Base-by-base conservation (phyloP, 352 stramenopile species). In the Nothophytophthora sp. region DNA sequence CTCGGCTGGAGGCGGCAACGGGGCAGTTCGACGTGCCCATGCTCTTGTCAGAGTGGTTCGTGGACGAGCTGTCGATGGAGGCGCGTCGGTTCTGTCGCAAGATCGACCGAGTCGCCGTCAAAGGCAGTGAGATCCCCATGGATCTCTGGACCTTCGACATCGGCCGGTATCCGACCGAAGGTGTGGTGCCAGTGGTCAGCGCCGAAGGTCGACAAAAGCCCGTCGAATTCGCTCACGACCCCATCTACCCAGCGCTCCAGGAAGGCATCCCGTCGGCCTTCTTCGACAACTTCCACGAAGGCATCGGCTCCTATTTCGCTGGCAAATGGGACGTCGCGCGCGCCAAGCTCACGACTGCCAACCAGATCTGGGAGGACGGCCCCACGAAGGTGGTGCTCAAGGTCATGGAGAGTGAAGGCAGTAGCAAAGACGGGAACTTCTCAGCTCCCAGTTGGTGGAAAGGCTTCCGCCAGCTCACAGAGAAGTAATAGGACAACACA, bases 91-190 rank as follows among this genome's bases (percentile, higher is more conserved):
- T 92, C 37, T 96, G 96, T 40, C 76, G 97, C 11, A 94, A 98
- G 51, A 86, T 99, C 42, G 97, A 99, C 61, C 90, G 90, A 27
- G 94, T 99, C 1, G 97, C 90, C 33, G 94, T 99, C 22, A 99
- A 99, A 78, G 97, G 97, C 11, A 98, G 90, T 43, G 95, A 95
- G 49, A 95, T 96, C 50, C 92, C 92, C 2, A 97, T 98, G 79
- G 86, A 94, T 15, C 60, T 98, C 35, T 98, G 91, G 82, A 98
- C 93, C 0, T 97, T 96, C 47, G 93, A 98, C 70, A 94, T 98
- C 50, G 81, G 84, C 4, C 73, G 86, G 50, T 96, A 92, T 45
- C 68, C 84, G 5, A 34, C 56, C 11, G 78, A 90, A 33, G 75
- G 80, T 0, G 54, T 92, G 0, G 44, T 44, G 0, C 76, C 81